Percentiles rank a stretch among this genome's conserved stretches.
Conservation (phyloP, 495 filamentous ascomycete species). For the Neurospora pannonica region DNA sequence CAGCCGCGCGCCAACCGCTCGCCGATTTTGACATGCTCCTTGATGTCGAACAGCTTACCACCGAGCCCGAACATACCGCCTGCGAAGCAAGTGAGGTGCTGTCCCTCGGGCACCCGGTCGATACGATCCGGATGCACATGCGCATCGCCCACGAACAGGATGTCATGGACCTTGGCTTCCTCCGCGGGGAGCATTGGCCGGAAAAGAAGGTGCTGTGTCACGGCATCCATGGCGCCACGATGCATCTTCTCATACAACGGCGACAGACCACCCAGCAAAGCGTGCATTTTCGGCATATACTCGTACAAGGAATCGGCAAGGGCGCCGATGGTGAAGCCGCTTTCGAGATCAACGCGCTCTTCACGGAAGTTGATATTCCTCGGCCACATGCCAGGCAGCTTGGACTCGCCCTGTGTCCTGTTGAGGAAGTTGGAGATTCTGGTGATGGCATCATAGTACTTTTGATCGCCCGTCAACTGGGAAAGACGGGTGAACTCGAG, state of each 20-base stretch:
- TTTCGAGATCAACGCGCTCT: constrained; percentile 18
- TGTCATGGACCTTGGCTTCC: constrained; percentile 39
- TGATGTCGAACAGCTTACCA: constrained; percentile 59
- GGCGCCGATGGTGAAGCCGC: constrained; percentile 60
- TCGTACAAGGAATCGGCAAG: constrained; percentile 81
- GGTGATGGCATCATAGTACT: constrained; percentile 77
- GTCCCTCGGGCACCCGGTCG: constrained; percentile 24
- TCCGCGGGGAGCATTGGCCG: constrained; percentile 45
- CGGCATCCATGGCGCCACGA: constrained; percentile 47
- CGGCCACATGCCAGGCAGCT: constrained; percentile 54
- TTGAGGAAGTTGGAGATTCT: constrained; percentile 70
- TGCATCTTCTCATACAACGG: constrained; percentile 31
- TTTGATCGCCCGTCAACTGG: constrained; percentile 66
- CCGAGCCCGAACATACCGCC: constrained; percentile 87
- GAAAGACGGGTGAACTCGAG: constrained; percentile 78
- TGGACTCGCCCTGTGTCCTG: constrained; percentile 52
- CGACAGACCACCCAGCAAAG: constrained; percentile 24
- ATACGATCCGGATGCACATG: constrained; percentile 7
- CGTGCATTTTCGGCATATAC: constrained; percentile 65
- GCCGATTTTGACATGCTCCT: constrained; percentile 63
- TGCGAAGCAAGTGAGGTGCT: constrained; percentile 58
- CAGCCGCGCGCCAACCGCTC: constrained; percentile 75
- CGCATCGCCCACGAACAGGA: constrained; percentile 51
- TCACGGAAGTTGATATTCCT: constrained; percentile 24
- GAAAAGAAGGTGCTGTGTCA: constrained; percentile 58